Conservation (phyloP, 345 rosid species). For the Citrus unshiu region DNA sequence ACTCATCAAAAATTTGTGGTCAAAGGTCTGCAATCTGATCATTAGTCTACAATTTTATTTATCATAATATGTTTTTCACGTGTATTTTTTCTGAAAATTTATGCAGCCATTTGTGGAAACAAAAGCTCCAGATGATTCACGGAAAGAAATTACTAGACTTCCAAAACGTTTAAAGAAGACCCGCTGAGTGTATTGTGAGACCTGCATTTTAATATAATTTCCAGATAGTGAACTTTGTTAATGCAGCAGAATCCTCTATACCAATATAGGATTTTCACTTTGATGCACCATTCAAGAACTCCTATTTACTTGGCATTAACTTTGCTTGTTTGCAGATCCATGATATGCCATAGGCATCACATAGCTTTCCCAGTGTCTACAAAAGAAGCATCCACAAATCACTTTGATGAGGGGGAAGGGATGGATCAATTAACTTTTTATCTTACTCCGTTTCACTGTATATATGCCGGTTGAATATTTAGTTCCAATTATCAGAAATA, state of each 20-base stretch:
- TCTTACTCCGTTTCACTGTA: not conserved
- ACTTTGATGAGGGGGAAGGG: not conserved
- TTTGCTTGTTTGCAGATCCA: not conserved
- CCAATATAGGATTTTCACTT: not conserved
- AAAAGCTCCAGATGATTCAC: slow-evolving; percentile 49
- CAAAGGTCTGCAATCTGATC: not conserved
- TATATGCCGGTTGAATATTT: not conserved
- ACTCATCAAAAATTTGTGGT: not conserved
- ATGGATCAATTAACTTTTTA: not conserved
- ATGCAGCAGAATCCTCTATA: not conserved
- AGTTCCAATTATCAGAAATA: not conserved
- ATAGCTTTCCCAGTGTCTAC: not conserved
- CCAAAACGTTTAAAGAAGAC: slow-evolving; percentile 68
- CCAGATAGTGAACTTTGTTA: not conserved
- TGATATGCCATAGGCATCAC: not conserved
- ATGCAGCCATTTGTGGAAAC: slow-evolving; percentile 74
- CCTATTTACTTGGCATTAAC: not conserved
- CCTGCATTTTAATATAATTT: not conserved
- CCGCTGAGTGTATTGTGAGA: slow-evolving; percentile 37
- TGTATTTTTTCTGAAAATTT: not conserved
- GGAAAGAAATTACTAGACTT: slow-evolving; percentile 56
- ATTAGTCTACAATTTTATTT: not conserved
- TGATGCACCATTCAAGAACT: not conserved
- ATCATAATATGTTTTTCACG: not conserved
- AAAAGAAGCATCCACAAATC: not conserved